Percentiles rank a stretch among this genome's conserved stretches.
Conservation (phyloP, 306 rosid genomes). For the Acacia crassicarpa region DNA sequence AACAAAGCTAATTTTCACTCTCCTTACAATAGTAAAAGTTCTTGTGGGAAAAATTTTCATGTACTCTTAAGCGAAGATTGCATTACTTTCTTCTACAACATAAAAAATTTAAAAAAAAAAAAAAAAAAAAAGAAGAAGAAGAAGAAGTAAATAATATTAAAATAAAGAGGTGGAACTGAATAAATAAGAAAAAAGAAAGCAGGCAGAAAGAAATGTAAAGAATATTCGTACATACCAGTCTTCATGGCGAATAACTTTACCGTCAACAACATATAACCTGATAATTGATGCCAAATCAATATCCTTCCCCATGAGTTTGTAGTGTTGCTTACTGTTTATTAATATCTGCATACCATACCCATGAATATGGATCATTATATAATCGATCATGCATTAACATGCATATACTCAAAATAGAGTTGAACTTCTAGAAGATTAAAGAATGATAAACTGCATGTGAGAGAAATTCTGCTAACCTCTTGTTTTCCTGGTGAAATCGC, state of each 20-base stretch:
- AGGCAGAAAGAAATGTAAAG: neutral
- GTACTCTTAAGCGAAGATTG: neutral
- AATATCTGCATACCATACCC: conserved; percentile 48
- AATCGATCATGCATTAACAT: neutral
- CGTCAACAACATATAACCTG: conserved; percentile 63
- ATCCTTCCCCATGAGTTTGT: conserved; percentile 70
- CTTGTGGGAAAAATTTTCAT: neutral
- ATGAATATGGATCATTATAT: conserved; percentile 15
- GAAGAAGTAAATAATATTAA: neutral
- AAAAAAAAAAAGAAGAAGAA: no score
- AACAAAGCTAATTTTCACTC: neutral
- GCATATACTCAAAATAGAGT: neutral
- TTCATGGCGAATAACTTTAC: conserved; percentile 74
- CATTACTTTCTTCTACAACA: neutral
- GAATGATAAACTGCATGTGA: neutral
- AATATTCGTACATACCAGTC: conserved; percentile 60
- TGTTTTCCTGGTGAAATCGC: conserved; percentile 63
- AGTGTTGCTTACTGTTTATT: conserved; percentile 68
- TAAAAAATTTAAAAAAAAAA: no score
- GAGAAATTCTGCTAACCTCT: conserved; percentile 58
- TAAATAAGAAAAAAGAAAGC: neutral
- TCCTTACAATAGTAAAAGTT: neutral
- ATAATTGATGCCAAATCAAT: conserved; percentile 74
- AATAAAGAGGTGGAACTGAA: neutral
- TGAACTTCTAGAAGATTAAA: neutral